Percentiles rank a stretch among this genome's conserved stretches.
Conservation (phyloP, 176 grass and related monocot genomes). For the Hordeum marinum region DNA sequence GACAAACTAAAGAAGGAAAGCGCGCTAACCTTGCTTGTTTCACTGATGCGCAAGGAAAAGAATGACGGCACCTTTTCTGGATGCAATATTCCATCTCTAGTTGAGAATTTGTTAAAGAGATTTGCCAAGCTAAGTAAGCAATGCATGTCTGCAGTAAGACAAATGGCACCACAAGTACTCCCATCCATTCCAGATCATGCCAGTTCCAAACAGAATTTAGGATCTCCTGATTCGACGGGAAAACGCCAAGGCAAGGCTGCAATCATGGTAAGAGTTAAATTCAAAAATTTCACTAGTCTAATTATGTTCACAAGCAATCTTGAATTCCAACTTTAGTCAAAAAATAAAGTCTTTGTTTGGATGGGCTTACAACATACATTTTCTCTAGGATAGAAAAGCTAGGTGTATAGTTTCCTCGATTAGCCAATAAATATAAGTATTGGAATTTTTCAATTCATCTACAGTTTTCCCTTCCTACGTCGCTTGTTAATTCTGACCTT, state of each 20-base stretch:
- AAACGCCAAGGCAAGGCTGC: conserved; percentile 65
- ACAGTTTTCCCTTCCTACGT: neutral
- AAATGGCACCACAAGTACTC: conserved; percentile 61
- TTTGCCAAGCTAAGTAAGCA: conserved; percentile 63
- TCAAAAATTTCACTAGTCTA: neutral
- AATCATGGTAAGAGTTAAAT: conserved; percentile 63
- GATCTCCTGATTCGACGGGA: conserved; percentile 53
- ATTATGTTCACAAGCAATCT: neutral
- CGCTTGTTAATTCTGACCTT: neutral
- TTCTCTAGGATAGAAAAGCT: neutral
- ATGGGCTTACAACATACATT: neutral
- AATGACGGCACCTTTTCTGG: conserved; percentile 53
- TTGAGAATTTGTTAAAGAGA: conserved; percentile 75
- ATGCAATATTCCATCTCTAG: conserved; percentile 70
- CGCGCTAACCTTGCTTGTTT: conserved; percentile 64
- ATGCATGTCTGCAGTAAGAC: conserved; percentile 56
- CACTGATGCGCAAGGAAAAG: conserved; percentile 82
- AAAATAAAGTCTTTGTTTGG: neutral
- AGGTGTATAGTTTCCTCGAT: neutral
- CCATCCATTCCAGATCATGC: conserved; percentile 25
- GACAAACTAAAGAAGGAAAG: conserved; percentile 55
- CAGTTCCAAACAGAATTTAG: conserved; percentile 23
- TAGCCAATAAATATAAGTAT: rapidly evolving
- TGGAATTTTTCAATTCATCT: neutral
- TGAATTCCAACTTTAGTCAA: neutral